These are phyloP conservation scores for Leccinum rimulosum DNA, from an alignment of 768 basidiomycete genomes.

Conservation along the genomic window DNA sequence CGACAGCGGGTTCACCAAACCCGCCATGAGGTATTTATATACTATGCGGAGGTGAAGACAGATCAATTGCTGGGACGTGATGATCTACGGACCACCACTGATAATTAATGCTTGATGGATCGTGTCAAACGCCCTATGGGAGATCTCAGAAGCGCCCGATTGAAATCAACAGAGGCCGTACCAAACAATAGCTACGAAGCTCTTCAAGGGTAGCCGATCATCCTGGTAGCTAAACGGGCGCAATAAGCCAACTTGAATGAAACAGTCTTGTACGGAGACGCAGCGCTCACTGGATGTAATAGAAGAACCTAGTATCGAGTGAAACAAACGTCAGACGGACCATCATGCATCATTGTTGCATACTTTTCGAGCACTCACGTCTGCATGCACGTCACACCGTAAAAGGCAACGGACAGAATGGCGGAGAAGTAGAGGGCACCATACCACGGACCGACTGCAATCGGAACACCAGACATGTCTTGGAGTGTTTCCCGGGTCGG, in stretches of 20 bases:
- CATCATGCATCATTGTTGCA: not conserved
- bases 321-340: not conserved
- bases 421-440: slow-evolving; percentile 5
- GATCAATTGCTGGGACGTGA: not conserved
- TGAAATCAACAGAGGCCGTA: not conserved
- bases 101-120: slow-evolving; percentile 1
- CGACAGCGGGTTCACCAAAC: not conserved
- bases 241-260: not conserved
- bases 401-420: slow-evolving; percentile 2
- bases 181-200: not conserved
- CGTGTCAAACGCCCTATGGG: slow-evolving; percentile 1
- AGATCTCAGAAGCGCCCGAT: not conserved
- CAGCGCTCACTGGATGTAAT: slow-evolving; percentile 6
- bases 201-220: not conserved
- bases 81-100: slow-evolving; percentile 3
- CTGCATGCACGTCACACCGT: slow-evolving; percentile 5
- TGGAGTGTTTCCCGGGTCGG: not conserved
- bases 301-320: not conserved
- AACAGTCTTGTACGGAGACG: not conserved
- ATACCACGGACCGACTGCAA: not conserved
- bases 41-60: not conserved
- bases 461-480: not conserved
- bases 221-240: slow-evolving; percentile 1
- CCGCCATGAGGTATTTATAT: not conserved
- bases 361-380: not conserved